Evolutionary conservation across 169 alveolate genomes (phyloP).

Genomic region (Plasmodium gonderi): DNA sequence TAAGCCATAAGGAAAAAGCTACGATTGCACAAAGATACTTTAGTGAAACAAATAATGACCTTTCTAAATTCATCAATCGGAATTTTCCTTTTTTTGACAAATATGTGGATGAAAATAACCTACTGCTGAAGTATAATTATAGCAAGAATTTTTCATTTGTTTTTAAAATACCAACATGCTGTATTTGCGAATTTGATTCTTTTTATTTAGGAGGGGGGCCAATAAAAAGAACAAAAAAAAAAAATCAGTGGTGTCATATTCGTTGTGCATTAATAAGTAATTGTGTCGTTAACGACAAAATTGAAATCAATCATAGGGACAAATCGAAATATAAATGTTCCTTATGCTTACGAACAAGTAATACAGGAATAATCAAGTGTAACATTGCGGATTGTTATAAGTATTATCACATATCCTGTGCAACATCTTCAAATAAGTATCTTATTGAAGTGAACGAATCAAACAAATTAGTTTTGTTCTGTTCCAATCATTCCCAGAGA

Average conservation of each 20-base stretch:
- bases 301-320: constrained; percentile 76
- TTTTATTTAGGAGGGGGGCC: constrained; percentile 87
- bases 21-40: neutral
- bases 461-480: constrained; percentile 80
- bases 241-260: constrained; percentile 86
- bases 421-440: constrained; percentile 82
- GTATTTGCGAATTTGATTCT: constrained; percentile 84
- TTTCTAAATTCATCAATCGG: neutral
- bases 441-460: constrained; percentile 80
- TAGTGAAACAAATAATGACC: neutral
- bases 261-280: constrained; percentile 80
- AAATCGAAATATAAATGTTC: constrained; percentile 80
- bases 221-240: constrained; percentile 80
- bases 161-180: constrained; percentile 80
- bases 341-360: constrained; percentile 73
- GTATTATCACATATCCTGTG: constrained; percentile 86
- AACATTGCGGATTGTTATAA: constrained; percentile 81
- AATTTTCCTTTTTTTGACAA: neutral
- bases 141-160: constrained; percentile 25
- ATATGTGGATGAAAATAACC: constrained; percentile 7
- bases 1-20: neutral
- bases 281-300: constrained; percentile 51
- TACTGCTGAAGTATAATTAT: constrained; percentile 20
- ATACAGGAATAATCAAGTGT: constrained; percentile 82
- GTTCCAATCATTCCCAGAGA: constrained; percentile 84